Evolutionary conservation across 345 rosid species (phyloP), one percentile per base, ranked within the genome.

Genomic region (Hibiscus tridactylites): DNA sequence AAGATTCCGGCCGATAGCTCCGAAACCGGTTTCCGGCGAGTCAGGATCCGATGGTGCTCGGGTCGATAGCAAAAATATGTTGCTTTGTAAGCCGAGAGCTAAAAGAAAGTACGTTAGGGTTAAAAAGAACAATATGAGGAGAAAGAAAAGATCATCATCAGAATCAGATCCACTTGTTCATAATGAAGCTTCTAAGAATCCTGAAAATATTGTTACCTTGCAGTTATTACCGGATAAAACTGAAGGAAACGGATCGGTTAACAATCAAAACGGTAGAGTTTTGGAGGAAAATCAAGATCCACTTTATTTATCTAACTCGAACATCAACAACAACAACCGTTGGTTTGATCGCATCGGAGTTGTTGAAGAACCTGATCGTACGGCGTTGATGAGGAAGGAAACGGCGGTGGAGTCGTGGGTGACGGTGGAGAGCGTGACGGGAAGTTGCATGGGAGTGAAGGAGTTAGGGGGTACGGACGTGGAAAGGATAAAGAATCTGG

Each of bases 1-100:
- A 74, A 75, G 91, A 75, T 93, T 91, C 83, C 82, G 97, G 56
- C 97, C 96, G 74, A 93, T 93, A 75, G 98, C 97, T 0, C 98
- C 98, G 53, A 93, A 91, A 74, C 98, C 93, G 70, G 73, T 65
- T 39, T 10, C 24, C 29, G 85, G 82, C 8, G 86, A 74, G 21
- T 54, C 72, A 3, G 31, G 5, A 35, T 65, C 84, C 21, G 70
- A 79, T 50, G 58, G 54, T 17, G 10, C 31, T 54, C 33, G 54
- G 63, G 60, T 61, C 19, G 79, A 62, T 31, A 77, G 57, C 70
- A 79, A 77, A 71, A 72, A 68, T 64, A 0, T 57, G 42, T 29
- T 81, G 70, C 31, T 79, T 70, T 71, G 74, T 61, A 83, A 65
- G 57, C 61, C 74, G 50, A 83, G 89, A 83, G 57, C 74, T 26